These are phyloP conservation scores for Crepidotus variabilis DNA, from an alignment of 768 basidiomycete species.

Conservation along the genomic window DNA sequence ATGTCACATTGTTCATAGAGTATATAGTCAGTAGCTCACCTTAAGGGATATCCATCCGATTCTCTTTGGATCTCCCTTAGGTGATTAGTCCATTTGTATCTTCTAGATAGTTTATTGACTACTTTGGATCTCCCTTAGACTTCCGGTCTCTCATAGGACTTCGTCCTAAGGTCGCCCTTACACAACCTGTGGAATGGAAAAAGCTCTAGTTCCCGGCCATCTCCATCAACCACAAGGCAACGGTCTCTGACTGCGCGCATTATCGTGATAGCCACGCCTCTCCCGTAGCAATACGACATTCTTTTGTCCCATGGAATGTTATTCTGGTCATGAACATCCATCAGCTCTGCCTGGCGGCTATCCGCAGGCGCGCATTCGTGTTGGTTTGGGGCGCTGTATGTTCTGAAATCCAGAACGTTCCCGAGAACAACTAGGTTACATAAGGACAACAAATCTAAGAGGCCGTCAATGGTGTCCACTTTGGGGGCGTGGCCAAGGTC, in stretches of 20 bases:
- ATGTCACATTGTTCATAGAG: too few species aligned
- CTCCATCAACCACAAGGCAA: not conserved
- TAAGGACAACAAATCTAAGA: conserved; percentile 8
- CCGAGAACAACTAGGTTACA: conserved; percentile 11
- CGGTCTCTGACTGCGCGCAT: not conserved
- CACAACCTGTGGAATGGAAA: too few species aligned
- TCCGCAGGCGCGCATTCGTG: not conserved
- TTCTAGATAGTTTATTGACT: too few species aligned
- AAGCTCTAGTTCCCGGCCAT: not conserved
- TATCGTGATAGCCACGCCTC: conserved; percentile 6
- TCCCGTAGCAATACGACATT: conserved; percentile 2
- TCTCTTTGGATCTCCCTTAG: too few species aligned
- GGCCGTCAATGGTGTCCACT: conserved; percentile 2
- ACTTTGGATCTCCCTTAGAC: too few species aligned
- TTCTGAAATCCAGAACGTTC: conserved; percentile 13
- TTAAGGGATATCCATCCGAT: too few species aligned
- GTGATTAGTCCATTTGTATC: too few species aligned
- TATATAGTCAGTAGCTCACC: too few species aligned
- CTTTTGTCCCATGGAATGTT: conserved; percentile 5
- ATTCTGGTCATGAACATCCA: conserved; percentile 3
- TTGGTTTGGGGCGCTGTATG: conserved; percentile 5
- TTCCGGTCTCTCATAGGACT: too few species aligned
- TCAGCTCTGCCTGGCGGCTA: not conserved
- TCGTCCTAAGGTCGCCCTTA: too few species aligned
- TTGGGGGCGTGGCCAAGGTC: conserved; percentile 8